Conservation (phyloP, 1,284 basidiomycete genomes). For the Melampsora americana region DNA sequence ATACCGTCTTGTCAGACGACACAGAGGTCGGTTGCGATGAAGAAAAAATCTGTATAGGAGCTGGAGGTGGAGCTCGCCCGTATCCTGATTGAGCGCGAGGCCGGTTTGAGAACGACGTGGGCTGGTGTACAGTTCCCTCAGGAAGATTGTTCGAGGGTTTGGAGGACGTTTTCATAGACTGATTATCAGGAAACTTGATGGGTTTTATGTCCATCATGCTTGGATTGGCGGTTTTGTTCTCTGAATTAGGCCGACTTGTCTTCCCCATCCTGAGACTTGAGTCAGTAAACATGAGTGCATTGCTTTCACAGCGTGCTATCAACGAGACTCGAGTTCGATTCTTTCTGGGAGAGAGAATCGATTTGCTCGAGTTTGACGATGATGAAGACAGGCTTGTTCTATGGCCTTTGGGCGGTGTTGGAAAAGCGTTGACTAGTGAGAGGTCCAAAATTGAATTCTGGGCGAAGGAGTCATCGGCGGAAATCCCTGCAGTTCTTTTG, state of each 20-base stretch:
- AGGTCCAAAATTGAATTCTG: constrained; percentile 23
- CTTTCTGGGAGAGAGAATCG: not conserved
- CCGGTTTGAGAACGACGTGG: constrained; percentile 36
- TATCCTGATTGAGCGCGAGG: constrained; percentile 28
- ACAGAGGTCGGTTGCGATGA: not conserved
- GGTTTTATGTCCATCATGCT: not conserved
- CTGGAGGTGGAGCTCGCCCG: constrained; percentile 17
- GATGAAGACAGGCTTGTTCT: constrained; percentile 26
- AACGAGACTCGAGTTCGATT: not conserved
- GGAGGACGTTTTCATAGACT: not conserved
- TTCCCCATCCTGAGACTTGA: not conserved
- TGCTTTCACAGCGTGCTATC: constrained; percentile 1
- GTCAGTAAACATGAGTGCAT: not conserved
- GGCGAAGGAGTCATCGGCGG: not conserved
- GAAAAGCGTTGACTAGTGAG: constrained; percentile 38
- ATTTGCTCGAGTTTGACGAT: constrained; percentile 23
- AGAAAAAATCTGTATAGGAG: constrained; percentile 23
- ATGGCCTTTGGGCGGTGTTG: constrained; percentile 33
- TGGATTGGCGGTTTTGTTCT: not conserved
- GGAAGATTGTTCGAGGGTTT: not conserved
- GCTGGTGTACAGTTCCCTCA: not conserved
- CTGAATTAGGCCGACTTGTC: not conserved
- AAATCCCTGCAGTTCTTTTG: not conserved
- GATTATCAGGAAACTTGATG: not conserved
- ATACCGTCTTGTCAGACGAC: not conserved